Evolutionary conservation across 495 filamentous ascomycete genomes (phyloP), one percentile per base, ranked within the genome.

Genomic region (Penicillium mononematosum): DNA sequence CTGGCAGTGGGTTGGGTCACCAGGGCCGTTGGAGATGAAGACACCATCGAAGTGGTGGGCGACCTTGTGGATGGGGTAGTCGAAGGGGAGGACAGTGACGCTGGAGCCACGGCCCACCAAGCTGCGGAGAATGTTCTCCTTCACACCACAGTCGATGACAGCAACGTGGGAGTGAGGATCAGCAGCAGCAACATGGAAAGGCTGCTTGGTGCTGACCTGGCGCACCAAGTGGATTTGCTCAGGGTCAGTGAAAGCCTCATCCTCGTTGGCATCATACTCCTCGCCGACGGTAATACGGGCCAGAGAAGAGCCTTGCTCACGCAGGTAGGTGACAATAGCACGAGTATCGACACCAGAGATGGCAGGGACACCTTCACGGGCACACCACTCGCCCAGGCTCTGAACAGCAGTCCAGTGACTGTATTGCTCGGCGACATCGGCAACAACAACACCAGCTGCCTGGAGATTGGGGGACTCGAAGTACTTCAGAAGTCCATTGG

Each of bases 401-500:
- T 97, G 89, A 29, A 97, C 92, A 25, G 94, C 94, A 46, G 94
- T 98, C 95, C 95, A 98, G 70, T 99, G 95, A 71, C 89, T 94
- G 81, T 98, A 96, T 65, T 92, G 83, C 66, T 88, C 82, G 17
- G 95, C 93, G 58, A 91, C 89, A 67, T 99, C 95, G 55, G 92
- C 90, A 25, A 99, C 94, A 27, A 99, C 93, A 50, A 99, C 85
- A 67, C 92, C 94, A 56, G 88, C 88, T 50, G 93, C 96, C 77
- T 99, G 94, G 63, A 99, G 92, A 74, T 97, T 87, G 41, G 94
- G 92, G 20, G 91, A 96, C 76, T 97, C 92, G 65, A 96, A 97
- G 79, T 96, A 93, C 72, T 90, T 90, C 66, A 94, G 77, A 53
- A 95, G 80, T 59, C 88, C 89, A 72, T 84, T 83, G 70, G 87